phyloP scores from a whole-genome alignment of 1,284 basidiomycete species.

The Anthracocystis panici-leucophaei region DNA sequence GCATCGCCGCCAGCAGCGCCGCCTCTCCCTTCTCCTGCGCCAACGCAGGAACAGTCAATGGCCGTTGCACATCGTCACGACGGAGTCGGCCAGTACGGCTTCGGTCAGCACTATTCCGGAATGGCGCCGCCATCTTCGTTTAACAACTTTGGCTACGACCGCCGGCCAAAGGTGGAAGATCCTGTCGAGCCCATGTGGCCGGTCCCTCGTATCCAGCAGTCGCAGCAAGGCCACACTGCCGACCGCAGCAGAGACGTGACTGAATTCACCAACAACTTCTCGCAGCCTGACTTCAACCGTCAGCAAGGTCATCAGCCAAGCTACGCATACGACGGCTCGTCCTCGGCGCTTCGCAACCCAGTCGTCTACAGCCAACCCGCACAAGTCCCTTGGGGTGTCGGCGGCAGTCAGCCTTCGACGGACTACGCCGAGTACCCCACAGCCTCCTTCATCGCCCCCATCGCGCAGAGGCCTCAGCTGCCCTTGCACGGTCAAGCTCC shows the following conservation, averaged over 20 bases:
- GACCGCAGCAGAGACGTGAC: constrained; percentile 25
- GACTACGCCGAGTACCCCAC: constrained; percentile 45
- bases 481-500: constrained; percentile 16
- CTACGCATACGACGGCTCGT: constrained; percentile 41
- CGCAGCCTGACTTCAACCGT: constrained; percentile 27
- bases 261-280: constrained; percentile 17
- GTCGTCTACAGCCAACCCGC: constrained; percentile 48
- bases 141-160: constrained; percentile 28
- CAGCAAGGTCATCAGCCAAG: constrained; percentile 19
- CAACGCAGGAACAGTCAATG: constrained; percentile 41
- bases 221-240: constrained; percentile 15
- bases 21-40: constrained; percentile 13
- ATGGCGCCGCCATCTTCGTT: constrained; percentile 35
- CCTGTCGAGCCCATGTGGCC: constrained; percentile 36
- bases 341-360: constrained; percentile 36
- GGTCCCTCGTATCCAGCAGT: constrained; percentile 25
- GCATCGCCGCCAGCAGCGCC: constrained; percentile 6
- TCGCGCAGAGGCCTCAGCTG: constrained; percentile 19
- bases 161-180: constrained; percentile 21
- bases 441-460: constrained; percentile 27
- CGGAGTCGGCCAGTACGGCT: constrained; percentile 51
- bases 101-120: constrained; percentile 26
- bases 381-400: constrained; percentile 20
- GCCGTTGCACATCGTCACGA: constrained; percentile 47
- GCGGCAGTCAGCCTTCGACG: constrained; percentile 12